Conservation (phyloP, 441 rosid genomes). For the Kokia cookei region DNA sequence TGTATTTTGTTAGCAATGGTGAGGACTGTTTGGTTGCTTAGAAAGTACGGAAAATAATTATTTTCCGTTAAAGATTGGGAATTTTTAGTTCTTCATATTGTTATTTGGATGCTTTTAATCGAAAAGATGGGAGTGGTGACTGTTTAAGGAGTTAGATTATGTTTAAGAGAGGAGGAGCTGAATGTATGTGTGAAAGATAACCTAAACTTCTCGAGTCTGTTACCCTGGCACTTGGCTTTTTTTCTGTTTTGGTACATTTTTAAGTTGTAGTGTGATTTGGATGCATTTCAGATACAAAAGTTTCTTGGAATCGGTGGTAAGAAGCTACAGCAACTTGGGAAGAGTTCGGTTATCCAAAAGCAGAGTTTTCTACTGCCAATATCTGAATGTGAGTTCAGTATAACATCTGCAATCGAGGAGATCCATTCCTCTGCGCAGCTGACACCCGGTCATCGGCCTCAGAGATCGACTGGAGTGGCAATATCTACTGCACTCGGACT, state of each 20-base stretch:
- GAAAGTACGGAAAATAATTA: neutral
- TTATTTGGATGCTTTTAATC: neutral
- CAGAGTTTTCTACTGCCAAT: slow-evolving; percentile 74
- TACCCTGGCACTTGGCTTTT: neutral
- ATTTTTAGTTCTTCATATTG: neutral
- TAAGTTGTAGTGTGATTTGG: too few species aligned
- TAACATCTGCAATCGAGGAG: slow-evolving; percentile 77
- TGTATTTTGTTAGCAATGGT: neutral
- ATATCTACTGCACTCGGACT: slow-evolving; percentile 72
- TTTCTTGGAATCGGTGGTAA: slow-evolving; percentile 43
- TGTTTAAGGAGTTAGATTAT: neutral
- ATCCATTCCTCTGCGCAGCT: slow-evolving; percentile 29
- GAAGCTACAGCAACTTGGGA: slow-evolving; percentile 51
- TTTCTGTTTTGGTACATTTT: too few species aligned
- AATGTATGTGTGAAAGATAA: too few species aligned
- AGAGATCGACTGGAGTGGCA: slow-evolving; percentile 78
- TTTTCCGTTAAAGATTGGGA: neutral
- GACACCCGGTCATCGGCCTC: slow-evolving; percentile 64
- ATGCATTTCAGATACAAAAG: slow-evolving; percentile 40
- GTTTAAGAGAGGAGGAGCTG: neutral
- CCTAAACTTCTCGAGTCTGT: neutral
- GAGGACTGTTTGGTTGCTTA: neutral
- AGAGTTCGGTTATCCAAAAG: slow-evolving; percentile 40
- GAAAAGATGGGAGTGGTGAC: neutral
- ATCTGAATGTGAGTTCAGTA: slow-evolving; percentile 75